phyloP scores from a whole-genome alignment of 2,329 filamentous ascomycete genomes.

The Claviceps sp. region DNA sequence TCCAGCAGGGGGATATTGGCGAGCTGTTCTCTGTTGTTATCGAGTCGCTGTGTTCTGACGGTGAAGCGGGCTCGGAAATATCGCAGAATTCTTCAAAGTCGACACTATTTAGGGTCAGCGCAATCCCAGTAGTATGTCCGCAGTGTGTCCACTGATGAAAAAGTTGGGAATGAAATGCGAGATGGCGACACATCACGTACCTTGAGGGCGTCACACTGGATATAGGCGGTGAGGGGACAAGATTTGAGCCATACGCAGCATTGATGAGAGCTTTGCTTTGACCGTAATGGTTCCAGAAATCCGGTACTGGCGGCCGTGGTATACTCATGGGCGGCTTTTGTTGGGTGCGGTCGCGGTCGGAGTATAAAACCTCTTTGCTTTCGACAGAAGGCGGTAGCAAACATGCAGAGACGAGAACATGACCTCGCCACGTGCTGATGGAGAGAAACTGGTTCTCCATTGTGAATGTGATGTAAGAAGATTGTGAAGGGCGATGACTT shows the following conservation, averaged over 20 bases:
- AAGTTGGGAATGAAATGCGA: not conserved
- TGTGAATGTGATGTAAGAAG: too few relatives aligned
- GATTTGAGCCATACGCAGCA: not conserved
- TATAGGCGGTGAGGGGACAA: not conserved
- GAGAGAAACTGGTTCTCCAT: constrained; percentile 1
- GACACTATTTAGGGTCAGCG: not conserved
- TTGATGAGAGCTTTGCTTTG: not conserved
- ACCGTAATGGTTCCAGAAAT: constrained; percentile 1
- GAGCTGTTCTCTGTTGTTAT: not conserved
- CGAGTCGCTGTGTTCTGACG: not conserved
- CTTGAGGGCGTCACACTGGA: not conserved
- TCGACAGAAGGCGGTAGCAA: not conserved
- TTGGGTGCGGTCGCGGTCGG: not conserved
- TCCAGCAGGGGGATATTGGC: not conserved
- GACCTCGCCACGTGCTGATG: not conserved
- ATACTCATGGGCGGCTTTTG: not conserved
- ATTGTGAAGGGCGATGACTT: too few relatives aligned
- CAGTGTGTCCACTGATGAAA: not conserved
- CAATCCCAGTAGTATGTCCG: not conserved
- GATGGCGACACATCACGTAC: not conserved
- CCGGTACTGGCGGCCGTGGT: not conserved
- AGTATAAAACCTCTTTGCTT: not conserved
- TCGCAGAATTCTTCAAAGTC: too few relatives aligned
- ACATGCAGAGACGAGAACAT: constrained; percentile 1
- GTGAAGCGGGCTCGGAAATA: not conserved